Conservation (phyloP, 116 monocot species). For the Dioscorea cayenensis region DNA sequence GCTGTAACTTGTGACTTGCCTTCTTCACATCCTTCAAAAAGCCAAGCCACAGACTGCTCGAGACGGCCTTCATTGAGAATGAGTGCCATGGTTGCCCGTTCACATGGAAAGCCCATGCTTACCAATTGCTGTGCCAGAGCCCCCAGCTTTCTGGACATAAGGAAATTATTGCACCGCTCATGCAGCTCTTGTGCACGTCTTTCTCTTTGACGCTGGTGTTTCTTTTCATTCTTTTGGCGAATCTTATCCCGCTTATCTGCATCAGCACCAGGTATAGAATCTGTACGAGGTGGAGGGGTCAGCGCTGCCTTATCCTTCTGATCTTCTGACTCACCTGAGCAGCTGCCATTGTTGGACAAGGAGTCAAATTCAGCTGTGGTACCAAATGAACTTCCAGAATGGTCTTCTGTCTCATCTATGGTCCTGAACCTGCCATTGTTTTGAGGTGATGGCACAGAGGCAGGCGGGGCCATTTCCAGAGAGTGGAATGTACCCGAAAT, state of each 20-base stretch:
- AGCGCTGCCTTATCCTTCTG: slow-evolving; percentile 34
- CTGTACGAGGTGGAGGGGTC: slow-evolving; percentile 13
- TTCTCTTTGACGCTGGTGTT: slow-evolving; percentile 88
- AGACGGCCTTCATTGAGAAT: slow-evolving; percentile 74
- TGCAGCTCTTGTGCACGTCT: slow-evolving; percentile 77
- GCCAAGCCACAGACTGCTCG: slow-evolving; percentile 77
- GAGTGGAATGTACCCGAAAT: slow-evolving; percentile 51
- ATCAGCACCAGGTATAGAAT: slow-evolving; percentile 53
- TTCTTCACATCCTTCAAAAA: slow-evolving; percentile 53
- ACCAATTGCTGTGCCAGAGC: slow-evolving; percentile 62
- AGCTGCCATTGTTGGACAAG: slow-evolving; percentile 51
- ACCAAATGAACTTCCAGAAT: slow-evolving; percentile 42
- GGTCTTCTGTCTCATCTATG: slow-evolving; percentile 48
- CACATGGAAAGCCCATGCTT: slow-evolving; percentile 73
- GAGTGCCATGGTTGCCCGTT: slow-evolving; percentile 71
- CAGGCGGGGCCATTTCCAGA: slow-evolving; percentile 24
- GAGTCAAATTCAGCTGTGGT: slow-evolving; percentile 51
- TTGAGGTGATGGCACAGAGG: slow-evolving; percentile 7
- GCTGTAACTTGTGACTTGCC: slow-evolving; percentile 26
- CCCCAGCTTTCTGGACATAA: slow-evolving; percentile 82
- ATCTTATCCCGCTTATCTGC: slow-evolving; percentile 87
- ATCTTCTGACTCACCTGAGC: slow-evolving; percentile 69
- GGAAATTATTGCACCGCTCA: slow-evolving; percentile 52
- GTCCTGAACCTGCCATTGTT: slow-evolving; percentile 28
- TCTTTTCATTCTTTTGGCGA: slow-evolving; percentile 87